These are phyloP conservation scores for Scheffersomyces ergatensis DNA, from an alignment of 805 yeast genomes.

Conservation along the genomic window DNA sequence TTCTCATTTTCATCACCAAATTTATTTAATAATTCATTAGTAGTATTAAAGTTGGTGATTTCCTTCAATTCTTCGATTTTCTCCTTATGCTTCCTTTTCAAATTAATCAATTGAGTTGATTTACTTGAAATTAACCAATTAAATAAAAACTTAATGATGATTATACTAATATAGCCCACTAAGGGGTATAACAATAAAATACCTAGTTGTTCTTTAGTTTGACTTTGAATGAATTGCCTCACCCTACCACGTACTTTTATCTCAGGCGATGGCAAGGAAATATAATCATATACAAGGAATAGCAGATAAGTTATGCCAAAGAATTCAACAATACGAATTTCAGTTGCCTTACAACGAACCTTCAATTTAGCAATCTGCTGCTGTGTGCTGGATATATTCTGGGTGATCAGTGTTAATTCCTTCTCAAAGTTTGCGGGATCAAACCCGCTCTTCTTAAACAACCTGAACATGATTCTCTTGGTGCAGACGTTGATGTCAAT, in stretches of 20 bases:
- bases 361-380: conserved; percentile 22
- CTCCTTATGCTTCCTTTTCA: conserved; percentile 45
- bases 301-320: conserved; percentile 19
- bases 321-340: conserved; percentile 9
- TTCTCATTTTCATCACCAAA: conserved; percentile 25
- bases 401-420: conserved; percentile 27
- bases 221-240: conserved; percentile 23
- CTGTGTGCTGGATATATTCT: conserved; percentile 22
- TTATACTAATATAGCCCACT: conserved; percentile 13
- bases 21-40: conserved; percentile 69
- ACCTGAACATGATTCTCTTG: conserved; percentile 15
- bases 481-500: too few relatives aligned
- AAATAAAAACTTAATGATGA: conserved; percentile 14
- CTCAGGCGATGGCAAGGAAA: conserved; percentile 12
- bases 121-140: conserved; percentile 17
- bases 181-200: conserved; percentile 23
- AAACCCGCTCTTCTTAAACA: conserved; percentile 22
- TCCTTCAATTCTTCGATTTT: conserved; percentile 68
- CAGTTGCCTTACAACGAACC: conserved; percentile 11
- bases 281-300: conserved; percentile 19
- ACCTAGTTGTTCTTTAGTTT: conserved; percentile 15
- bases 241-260: too few relatives aligned
- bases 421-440: conserved; percentile 31
- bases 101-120: conserved; percentile 15
- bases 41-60: conserved; percentile 70